These are phyloP conservation scores for Yamagishiella unicocca DNA, from an alignment of 139 green algal genomes.

Conservation along the genomic window DNA sequence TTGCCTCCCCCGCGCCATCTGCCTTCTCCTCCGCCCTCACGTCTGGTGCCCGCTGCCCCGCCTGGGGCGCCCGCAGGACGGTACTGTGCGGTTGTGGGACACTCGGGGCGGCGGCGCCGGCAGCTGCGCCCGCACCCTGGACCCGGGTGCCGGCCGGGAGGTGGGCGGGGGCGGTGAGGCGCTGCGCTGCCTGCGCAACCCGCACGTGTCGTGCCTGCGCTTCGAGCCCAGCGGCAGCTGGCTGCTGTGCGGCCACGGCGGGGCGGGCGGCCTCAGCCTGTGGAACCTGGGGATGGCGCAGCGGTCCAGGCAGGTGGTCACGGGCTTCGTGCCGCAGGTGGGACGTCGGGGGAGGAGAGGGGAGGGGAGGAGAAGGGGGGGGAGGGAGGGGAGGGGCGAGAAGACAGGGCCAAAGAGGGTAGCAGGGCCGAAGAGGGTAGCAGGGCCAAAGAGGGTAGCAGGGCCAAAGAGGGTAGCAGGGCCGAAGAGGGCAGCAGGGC, in stretches of 20 bases:
- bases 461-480: too few relatives aligned
- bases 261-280: slow-evolving; percentile 5
- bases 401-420: too few relatives aligned
- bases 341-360: neutral
- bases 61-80: slow-evolving; percentile 2
- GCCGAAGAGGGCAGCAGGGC: too few relatives aligned
- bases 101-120: neutral
- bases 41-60: too few relatives aligned
- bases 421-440: too few relatives aligned
- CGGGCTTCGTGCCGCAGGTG: slow-evolving; percentile 37
- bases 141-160: neutral
- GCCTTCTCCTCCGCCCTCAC: too few relatives aligned
- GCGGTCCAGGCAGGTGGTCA: neutral
- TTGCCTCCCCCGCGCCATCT: too few relatives aligned
- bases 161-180: neutral
- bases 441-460: too few relatives aligned
- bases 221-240: slow-evolving; percentile 43
- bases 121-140: neutral
- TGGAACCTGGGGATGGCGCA: slow-evolving; percentile 35
- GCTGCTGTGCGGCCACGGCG: slow-evolving; percentile 38
- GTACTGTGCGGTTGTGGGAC: slow-evolving; percentile 43
- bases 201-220: slow-evolving; percentile 20
- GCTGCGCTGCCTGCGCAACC: slow-evolving; percentile 28
- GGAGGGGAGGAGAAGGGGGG: neutral
- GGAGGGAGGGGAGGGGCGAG: too few relatives aligned